phyloP scores from a whole-genome alignment of 2,329 filamentous ascomycete genomes.

The Fusarium sterilihyphosum region DNA sequence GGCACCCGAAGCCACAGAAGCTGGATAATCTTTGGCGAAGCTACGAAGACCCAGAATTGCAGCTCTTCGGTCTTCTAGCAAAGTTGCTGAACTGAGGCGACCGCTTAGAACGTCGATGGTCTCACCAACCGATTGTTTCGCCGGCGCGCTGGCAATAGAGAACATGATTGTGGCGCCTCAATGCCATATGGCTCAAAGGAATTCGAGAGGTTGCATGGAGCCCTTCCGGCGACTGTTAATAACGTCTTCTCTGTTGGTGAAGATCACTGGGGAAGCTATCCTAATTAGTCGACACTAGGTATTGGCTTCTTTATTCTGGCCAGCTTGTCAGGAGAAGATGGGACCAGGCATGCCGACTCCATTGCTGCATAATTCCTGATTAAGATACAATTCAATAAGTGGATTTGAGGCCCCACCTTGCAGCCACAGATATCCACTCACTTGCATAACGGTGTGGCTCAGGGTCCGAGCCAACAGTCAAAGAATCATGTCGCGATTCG shows the following conservation, averaged over 20 bases:
- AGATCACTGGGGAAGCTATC: constrained; percentile 20
- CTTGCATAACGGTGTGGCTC: neutral
- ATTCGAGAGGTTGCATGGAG: constrained; percentile 22
- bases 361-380: constrained; percentile 34
- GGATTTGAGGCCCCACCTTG: neutral
- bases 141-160: constrained; percentile 77
- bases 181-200: constrained; percentile 45
- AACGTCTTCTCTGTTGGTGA: constrained; percentile 2
- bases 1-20: constrained; percentile 94
- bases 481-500: constrained; percentile 33
- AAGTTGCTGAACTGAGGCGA: constrained; percentile 86
- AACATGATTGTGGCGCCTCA: constrained; percentile 60
- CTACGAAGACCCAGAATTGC: constrained; percentile 93
- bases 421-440: neutral
- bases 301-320: constrained; percentile 20
- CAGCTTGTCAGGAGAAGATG: constrained; percentile 39
- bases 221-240: constrained; percentile 19
- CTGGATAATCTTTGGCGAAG: constrained; percentile 96
- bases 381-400: neutral
- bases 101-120: constrained; percentile 92
- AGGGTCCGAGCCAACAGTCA: constrained; percentile 6
- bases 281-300: constrained; percentile 17
- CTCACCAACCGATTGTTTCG: constrained; percentile 94
- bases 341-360: constrained; percentile 7
- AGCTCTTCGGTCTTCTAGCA: constrained; percentile 92